Conservation (phyloP, 495 filamentous ascomycete species). For the Pyronema domesticum region DNA sequence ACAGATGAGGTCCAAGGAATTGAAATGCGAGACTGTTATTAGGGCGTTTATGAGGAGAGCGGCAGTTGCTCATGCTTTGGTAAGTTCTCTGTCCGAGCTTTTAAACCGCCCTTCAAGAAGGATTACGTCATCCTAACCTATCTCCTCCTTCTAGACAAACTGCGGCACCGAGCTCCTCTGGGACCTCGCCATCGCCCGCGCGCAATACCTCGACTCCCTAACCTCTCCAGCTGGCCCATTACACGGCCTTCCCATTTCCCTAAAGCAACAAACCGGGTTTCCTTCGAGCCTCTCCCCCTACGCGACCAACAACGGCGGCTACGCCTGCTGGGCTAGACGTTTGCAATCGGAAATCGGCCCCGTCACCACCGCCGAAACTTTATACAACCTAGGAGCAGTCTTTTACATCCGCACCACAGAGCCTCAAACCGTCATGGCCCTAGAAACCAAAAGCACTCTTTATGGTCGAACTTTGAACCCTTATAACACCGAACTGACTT, state of each 20-base stretch:
- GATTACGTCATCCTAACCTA: not conserved
- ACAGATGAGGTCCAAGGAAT: not conserved
- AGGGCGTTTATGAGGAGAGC: conserved; percentile 18
- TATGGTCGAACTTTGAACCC: conserved; percentile 36
- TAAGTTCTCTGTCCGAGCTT: not conserved
- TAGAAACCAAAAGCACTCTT: conserved; percentile 19
- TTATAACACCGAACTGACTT: conserved; percentile 36
- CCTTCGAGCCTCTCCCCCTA: conserved; percentile 41
- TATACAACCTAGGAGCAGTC: conserved; percentile 33
- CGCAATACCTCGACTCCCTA: conserved; percentile 33
- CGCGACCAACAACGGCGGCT: conserved; percentile 41
- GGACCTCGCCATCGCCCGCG: conserved; percentile 38
- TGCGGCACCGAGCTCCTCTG: conserved; percentile 53
- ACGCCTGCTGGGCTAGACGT: conserved; percentile 35
- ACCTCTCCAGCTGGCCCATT: conserved; percentile 39
- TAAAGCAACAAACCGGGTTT: conserved; percentile 38
- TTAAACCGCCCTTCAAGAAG: not conserved
- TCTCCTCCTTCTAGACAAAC: conserved; percentile 26
- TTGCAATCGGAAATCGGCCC: conserved; percentile 31
- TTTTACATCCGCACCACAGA: conserved; percentile 49
- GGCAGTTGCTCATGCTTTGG: conserved; percentile 41
- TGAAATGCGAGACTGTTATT: not conserved
- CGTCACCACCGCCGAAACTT: conserved; percentile 21
- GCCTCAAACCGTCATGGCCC: conserved; percentile 34
- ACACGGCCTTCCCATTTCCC: conserved; percentile 46